These are phyloP conservation scores for Penicillium thymicola DNA, from an alignment of 2,329 filamentous ascomycete species.

Conservation along the genomic window DNA sequence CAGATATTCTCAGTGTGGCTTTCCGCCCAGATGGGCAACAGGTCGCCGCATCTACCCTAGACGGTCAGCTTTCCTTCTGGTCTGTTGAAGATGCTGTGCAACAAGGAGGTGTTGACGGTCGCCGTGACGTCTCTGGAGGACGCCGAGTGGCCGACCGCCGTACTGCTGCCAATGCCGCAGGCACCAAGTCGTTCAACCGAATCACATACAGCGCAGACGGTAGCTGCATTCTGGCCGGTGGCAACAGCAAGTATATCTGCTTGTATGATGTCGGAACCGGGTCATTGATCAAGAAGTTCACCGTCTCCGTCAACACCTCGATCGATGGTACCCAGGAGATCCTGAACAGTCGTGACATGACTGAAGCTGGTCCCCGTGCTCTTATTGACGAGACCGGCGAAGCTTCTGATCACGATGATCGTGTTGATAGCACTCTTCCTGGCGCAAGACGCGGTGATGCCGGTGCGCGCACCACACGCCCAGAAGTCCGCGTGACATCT, in stretches of 20 bases:
- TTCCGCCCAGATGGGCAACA: slow-evolving; percentile 89
- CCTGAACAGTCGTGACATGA: slow-evolving; percentile 86
- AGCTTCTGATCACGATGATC: slow-evolving; percentile 81
- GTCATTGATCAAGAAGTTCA: slow-evolving; percentile 89
- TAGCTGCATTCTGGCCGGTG: slow-evolving; percentile 81
- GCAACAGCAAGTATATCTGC: slow-evolving; percentile 98
- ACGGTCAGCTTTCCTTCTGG: slow-evolving; percentile 96
- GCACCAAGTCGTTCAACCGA: slow-evolving; percentile 84
- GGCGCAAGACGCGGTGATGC: slow-evolving; percentile 86
- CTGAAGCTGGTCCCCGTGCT: slow-evolving; percentile 79
- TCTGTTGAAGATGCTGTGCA: slow-evolving; percentile 84
- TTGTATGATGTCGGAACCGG: slow-evolving; percentile 93
- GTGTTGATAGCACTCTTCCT: slow-evolving; percentile 74
- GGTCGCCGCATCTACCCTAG: slow-evolving; percentile 84
- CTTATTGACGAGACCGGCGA: slow-evolving; percentile 88
- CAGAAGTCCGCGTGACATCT: slow-evolving; percentile 79
- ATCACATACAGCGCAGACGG: slow-evolving; percentile 92
- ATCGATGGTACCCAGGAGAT: slow-evolving; percentile 96
- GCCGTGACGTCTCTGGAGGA: slow-evolving; percentile 88
- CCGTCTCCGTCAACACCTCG: slow-evolving; percentile 92
- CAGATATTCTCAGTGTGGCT: slow-evolving; percentile 82
- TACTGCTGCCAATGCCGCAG: slow-evolving; percentile 84
- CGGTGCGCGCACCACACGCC: slow-evolving; percentile 68
- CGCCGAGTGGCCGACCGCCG: slow-evolving; percentile 82
- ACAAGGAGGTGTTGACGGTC: slow-evolving; percentile 79